A percentile compares a stretch with the other conserved stretches of the same genome.
Conservation (phyloP, 2,329 filamentous ascomycete species). For the Hypoxylon sp. region DNA sequence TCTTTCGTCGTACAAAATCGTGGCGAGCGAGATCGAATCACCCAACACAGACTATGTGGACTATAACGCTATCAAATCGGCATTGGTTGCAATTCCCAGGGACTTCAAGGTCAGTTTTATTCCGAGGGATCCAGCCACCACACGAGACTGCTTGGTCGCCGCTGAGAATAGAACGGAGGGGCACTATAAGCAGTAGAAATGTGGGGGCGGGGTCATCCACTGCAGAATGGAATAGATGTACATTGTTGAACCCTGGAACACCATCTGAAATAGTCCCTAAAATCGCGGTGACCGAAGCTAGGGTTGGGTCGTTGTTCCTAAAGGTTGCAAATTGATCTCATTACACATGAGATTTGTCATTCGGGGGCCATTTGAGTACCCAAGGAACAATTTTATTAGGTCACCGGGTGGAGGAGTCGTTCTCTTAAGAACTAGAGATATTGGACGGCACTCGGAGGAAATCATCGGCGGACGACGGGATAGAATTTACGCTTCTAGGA, state of each 20-base stretch:
- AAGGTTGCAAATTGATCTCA: background rate
- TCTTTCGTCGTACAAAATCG: slow-evolving; percentile 64
- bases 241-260: background rate
- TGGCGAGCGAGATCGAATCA: slow-evolving; percentile 63
- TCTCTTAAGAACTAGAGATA: background rate
- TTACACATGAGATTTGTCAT: background rate
- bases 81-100: slow-evolving; percentile 71
- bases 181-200: slow-evolving; percentile 61
- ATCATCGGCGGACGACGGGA: background rate
- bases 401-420: background rate
- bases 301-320: background rate
- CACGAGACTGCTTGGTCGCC: slow-evolving; percentile 58
- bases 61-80: slow-evolving; percentile 72
- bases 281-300: background rate
- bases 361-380: background rate
- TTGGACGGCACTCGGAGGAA: background rate
- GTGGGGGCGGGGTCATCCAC: background rate
- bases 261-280: background rate
- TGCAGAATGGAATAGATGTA: background rate
- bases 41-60: slow-evolving; percentile 75
- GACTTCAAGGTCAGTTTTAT: slow-evolving; percentile 72
- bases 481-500: background rate
- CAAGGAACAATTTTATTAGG: background rate
- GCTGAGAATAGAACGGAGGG: slow-evolving; percentile 63
- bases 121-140: slow-evolving; percentile 61